These are phyloP conservation scores for Tardiomyces blankii DNA, from an alignment of 1,139 yeast genomes.

Conservation along the genomic window DNA sequence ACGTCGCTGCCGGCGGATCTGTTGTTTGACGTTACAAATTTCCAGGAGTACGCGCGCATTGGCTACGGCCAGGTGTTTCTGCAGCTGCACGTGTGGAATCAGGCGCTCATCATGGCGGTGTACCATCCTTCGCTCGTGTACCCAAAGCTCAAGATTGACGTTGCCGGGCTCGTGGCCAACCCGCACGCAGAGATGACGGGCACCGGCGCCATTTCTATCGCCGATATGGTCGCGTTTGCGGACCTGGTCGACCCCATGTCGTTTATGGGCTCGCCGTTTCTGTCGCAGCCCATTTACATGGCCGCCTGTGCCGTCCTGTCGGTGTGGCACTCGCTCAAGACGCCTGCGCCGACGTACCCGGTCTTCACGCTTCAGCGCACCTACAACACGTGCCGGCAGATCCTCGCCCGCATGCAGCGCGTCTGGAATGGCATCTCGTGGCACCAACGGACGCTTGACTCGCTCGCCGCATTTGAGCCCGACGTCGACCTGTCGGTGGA, in stretches of 20 bases:
- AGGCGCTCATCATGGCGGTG: slow-evolving; percentile 8
- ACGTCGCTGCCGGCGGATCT: slow-evolving; percentile 6
- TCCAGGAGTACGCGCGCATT: slow-evolving; percentile 7
- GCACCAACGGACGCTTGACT: slow-evolving; percentile 17
- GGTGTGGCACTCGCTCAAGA: slow-evolving; percentile 13
- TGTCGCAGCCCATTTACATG: slow-evolving; percentile 20
- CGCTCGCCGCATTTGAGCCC: slow-evolving; percentile 18
- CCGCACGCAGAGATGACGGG: slow-evolving; percentile 18
- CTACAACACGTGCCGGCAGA: slow-evolving; percentile 16
- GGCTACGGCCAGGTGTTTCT: slow-evolving; percentile 6
- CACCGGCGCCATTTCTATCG: slow-evolving; percentile 20
- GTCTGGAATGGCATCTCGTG: slow-evolving; percentile 21
- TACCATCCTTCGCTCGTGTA: slow-evolving; percentile 5
- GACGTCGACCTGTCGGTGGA: slow-evolving; percentile 18
- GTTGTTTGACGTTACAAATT: slow-evolving; percentile 6
- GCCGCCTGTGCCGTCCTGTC: slow-evolving; percentile 20
- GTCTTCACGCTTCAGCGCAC: slow-evolving; percentile 15
- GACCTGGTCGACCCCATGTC: slow-evolving; percentile 19
- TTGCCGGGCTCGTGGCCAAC: slow-evolving; percentile 12
- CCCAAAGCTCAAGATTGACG: slow-evolving; percentile 15
- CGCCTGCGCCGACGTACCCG: slow-evolving; percentile 12
- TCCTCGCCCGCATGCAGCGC: slow-evolving; percentile 14
- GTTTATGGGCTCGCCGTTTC: slow-evolving; percentile 18
- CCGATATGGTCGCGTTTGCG: slow-evolving; percentile 21
- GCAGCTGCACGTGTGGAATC: slow-evolving; percentile 7